These are phyloP conservation scores for Asterionellopsis glacialis DNA, from an alignment of 108 stramenopile genomes.

Conservation along the genomic window DNA sequence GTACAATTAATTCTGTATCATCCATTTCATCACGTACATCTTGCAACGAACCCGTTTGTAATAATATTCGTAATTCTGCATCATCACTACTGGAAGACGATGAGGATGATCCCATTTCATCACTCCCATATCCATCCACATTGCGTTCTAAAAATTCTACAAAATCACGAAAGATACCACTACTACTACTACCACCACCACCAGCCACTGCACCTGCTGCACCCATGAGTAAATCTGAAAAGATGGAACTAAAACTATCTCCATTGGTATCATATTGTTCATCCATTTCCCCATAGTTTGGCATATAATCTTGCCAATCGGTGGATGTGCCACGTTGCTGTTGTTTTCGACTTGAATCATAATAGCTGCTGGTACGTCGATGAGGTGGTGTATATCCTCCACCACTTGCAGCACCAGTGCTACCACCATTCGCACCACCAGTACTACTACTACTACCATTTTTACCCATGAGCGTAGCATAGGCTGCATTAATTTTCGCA, in stretches of 20 bases:
- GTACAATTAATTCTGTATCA: constrained; percentile 65
- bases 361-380: constrained; percentile 34
- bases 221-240: constrained; percentile 62
- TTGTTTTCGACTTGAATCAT: not conserved
- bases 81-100: constrained; percentile 27
- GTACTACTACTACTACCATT: constrained; percentile 11
- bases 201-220: constrained; percentile 44
- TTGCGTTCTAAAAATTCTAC: constrained; percentile 77
- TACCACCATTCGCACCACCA: constrained; percentile 4
- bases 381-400: constrained; percentile 70
- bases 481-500: constrained; percentile 81
- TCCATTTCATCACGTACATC: constrained; percentile 79
- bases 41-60: constrained; percentile 51
- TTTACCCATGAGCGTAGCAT: constrained; percentile 60
- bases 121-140: constrained; percentile 55
- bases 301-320: constrained; percentile 83
- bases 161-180: constrained; percentile 60
- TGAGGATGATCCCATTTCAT: not conserved
- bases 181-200: not conserved
- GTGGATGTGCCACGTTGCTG: constrained; percentile 10
- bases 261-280: constrained; percentile 65
- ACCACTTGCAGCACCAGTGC: constrained; percentile 9
- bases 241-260: constrained; percentile 74
- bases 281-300: constrained; percentile 62
- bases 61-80: constrained; percentile 37